Conservation (phyloP, 257 asterid genomes). For the Scutellaria galericulata region DNA sequence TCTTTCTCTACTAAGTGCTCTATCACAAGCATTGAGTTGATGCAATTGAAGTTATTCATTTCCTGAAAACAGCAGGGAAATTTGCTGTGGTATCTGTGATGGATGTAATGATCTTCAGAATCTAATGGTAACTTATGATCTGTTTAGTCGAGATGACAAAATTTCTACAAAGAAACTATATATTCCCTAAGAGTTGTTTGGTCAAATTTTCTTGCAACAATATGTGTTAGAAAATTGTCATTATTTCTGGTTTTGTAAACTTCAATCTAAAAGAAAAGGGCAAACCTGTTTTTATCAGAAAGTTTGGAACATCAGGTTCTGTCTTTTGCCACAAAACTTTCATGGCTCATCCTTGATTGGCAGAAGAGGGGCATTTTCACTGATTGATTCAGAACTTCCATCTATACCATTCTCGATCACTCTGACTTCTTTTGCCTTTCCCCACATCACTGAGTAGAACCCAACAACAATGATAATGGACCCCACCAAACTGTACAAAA, state of each 20-base stretch:
- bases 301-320: conserved; percentile 10
- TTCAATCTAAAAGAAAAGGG: conserved; percentile 26
- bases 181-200: not conserved
- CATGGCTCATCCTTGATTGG: conserved; percentile 40
- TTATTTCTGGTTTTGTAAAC: conserved; percentile 13
- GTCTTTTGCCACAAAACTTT: conserved; percentile 26
- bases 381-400: conserved; percentile 40
- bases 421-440: conserved; percentile 67
- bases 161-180: not conserved
- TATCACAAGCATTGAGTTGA: not conserved
- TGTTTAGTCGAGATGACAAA: not conserved
- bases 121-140: not conserved
- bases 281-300: conserved; percentile 34
- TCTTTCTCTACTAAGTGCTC: not conserved
- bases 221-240: not conserved
- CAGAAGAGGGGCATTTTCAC: conserved; percentile 58
- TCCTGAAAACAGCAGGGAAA: not conserved
- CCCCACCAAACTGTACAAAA: conserved; percentile 68
- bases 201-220: not conserved
- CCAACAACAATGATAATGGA: conserved; percentile 73
- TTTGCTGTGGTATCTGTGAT: not conserved
- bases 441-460: conserved; percentile 97
- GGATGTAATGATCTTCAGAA: not conserved
- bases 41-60: conserved; percentile 4
- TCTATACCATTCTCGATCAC: conserved; percentile 34